A percentile compares a stretch with the other conserved stretches of the same genome.
Conservation (phyloP, 306 rosid species). For the Lupinus albus region DNA sequence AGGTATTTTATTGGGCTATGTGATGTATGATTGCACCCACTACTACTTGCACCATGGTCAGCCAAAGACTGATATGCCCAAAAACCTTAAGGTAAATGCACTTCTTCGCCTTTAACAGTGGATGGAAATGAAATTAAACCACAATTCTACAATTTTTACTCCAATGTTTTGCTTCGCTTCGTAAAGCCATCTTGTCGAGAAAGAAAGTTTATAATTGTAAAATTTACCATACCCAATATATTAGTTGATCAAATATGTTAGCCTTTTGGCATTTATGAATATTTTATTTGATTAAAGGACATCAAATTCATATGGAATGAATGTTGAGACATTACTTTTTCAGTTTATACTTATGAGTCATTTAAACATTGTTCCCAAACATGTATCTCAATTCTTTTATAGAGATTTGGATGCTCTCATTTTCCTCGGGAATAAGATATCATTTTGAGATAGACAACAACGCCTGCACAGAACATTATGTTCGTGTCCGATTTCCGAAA, state of each 20-base stretch:
- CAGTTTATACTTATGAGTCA: background rate
- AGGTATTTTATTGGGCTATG: slow-evolving; percentile 89
- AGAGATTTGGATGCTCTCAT: slow-evolving; percentile 14
- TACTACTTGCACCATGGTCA: slow-evolving; percentile 94
- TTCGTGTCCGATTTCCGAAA: background rate
- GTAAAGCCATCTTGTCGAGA: slow-evolving; percentile 6
- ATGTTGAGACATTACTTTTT: slow-evolving; percentile 27
- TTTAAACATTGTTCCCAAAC: slow-evolving; percentile 7
- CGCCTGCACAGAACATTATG: background rate
- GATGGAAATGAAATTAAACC: slow-evolving; percentile 22
- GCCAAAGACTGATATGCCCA: slow-evolving; percentile 57
- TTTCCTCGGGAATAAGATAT: slow-evolving; percentile 15
- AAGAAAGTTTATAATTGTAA: background rate
- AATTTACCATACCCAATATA: slow-evolving; percentile 14
- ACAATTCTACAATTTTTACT: background rate
- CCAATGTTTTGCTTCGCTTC: slow-evolving; percentile 5
- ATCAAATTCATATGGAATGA: background rate
- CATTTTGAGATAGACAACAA: slow-evolving; percentile 20
- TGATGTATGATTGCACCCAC: slow-evolving; percentile 88
- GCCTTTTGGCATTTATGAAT: background rate
- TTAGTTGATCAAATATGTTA: slow-evolving; percentile 9
- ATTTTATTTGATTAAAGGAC: slow-evolving; percentile 30
- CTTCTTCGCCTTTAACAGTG: slow-evolving; percentile 19
- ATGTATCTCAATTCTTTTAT: background rate
- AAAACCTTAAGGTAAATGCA: slow-evolving; percentile 68